Conservation (phyloP, 2,329 filamentous ascomycete species). For the Colletotrichum filicis region DNA sequence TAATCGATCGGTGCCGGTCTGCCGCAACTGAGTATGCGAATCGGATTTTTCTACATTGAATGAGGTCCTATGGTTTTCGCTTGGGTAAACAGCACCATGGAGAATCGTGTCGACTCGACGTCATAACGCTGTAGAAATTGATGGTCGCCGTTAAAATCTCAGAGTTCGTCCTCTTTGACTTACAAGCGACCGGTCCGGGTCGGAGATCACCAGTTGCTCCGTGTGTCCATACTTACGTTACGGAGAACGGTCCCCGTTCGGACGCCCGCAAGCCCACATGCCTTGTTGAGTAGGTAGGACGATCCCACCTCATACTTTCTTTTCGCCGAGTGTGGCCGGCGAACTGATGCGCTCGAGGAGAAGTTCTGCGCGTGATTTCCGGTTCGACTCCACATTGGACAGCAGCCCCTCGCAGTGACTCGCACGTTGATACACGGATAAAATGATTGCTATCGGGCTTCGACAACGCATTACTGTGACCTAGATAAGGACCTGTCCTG, state of each 20-base stretch:
- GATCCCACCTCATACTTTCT: background rate
- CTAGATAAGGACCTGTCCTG: background rate
- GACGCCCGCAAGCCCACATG: background rate
- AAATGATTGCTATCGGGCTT: background rate
- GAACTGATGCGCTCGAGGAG: conserved; percentile 2
- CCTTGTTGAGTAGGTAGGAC: background rate
- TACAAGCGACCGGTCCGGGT: background rate
- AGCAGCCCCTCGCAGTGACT: background rate
- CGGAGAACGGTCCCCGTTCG: conserved; percentile 7
- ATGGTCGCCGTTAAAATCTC: background rate
- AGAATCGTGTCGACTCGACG: background rate
- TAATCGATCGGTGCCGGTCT: background rate
- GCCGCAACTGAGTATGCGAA: background rate
- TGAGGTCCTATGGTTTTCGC: background rate
- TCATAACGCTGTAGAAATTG: background rate
- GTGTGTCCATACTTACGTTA: background rate
- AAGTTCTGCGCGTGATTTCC: background rate
- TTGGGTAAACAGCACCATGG: background rate
- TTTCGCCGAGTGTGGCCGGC: background rate
- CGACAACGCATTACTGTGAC: background rate
- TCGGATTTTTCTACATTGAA: background rate
- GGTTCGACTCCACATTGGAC: background rate
- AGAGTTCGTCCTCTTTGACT: background rate
- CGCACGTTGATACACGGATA: background rate
- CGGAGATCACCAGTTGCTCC: conserved; percentile 10